phyloP scores from a whole-genome alignment of 192 early-diverging fungal genomes.

The Gryganskiella cystojenkinii region DNA sequence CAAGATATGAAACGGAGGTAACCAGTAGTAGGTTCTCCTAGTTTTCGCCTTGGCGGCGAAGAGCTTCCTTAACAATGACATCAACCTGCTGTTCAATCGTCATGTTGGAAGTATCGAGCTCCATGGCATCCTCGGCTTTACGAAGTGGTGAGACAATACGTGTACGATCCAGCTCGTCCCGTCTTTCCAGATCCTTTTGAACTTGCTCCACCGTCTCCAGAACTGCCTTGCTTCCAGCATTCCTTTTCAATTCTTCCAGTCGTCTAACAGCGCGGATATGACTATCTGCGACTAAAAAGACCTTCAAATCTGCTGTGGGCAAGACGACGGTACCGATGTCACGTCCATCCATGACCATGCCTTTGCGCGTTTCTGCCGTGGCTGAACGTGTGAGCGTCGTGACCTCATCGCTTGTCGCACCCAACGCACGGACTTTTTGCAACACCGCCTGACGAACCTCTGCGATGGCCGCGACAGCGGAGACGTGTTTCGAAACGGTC shows the following conservation, averaged over 20 bases:
- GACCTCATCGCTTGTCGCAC: conserved; percentile 38
- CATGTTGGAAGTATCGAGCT: conserved; percentile 77
- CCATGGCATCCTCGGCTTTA: conserved; percentile 76
- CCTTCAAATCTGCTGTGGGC: conserved; percentile 80
- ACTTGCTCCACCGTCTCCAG: conserved; percentile 60
- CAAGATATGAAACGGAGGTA: too few relatives aligned
- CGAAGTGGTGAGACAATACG: conserved; percentile 74
- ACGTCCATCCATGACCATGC: conserved; percentile 88
- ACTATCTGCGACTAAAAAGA: conserved; percentile 76
- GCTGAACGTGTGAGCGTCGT: not conserved
- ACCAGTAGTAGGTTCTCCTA: too few relatives aligned
- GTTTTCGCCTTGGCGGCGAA: not conserved
- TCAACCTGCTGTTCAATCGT: conserved; percentile 77
- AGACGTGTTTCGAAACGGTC: conserved; percentile 65
- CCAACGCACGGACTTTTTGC: conserved; percentile 66
- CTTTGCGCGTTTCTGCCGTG: conserved; percentile 19
- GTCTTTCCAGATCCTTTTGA: conserved; percentile 67
- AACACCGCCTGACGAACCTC: conserved; percentile 63
- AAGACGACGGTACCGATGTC: conserved; percentile 84
- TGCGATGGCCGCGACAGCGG: conserved; percentile 68
- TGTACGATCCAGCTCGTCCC: conserved; percentile 76
- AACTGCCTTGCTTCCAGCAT: conserved; percentile 6
- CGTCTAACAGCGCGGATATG: conserved; percentile 75
- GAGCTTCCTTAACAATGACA: conserved; percentile 59
- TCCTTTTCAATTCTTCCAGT: conserved; percentile 63